Evolutionary conservation across 208 protist genomes (phyloP).

Genomic region (Acanthamoeba castellanii): DNA sequence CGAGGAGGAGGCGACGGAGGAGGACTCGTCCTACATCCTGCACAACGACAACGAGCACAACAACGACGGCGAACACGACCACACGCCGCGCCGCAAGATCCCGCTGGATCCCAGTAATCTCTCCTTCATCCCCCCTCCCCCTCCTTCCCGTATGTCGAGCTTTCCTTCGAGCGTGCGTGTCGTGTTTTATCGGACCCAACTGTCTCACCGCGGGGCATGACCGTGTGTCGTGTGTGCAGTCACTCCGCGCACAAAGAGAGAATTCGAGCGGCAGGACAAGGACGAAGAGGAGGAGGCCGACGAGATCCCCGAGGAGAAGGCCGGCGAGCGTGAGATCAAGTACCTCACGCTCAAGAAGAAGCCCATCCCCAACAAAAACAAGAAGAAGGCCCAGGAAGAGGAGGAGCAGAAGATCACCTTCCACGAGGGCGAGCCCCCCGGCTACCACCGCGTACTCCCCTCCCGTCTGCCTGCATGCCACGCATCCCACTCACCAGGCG

Average conservation of each 20-base stretch:
- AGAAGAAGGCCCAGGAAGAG: conserved; percentile 33
- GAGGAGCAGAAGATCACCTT: conserved; percentile 55
- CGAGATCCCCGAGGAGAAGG: conserved; percentile 24
- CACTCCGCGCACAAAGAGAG: neutral
- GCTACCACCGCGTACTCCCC: conserved; percentile 30
- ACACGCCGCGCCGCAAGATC: neutral
- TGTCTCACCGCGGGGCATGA: neutral
- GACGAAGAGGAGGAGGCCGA: conserved; percentile 28
- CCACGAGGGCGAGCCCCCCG: conserved; percentile 34
- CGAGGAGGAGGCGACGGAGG: neutral
- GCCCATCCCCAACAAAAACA: conserved; percentile 48
- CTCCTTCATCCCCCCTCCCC: neutral
- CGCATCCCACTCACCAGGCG: no score
- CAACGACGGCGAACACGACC: neutral
- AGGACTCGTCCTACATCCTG: neutral
- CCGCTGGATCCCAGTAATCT: conserved; percentile 40
- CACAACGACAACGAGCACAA: neutral
- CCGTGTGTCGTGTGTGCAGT: neutral
- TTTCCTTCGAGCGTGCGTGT: no score
- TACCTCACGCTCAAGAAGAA: conserved; percentile 61
- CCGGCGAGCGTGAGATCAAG: conserved; percentile 56
- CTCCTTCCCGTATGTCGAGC: neutral
- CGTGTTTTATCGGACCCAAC: no score
- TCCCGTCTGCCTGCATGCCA: no score
- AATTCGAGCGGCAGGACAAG: conserved; percentile 20